Evolutionary conservation across 805 yeast species (phyloP).

Genomic region (Naumovozyma castellii): DNA sequence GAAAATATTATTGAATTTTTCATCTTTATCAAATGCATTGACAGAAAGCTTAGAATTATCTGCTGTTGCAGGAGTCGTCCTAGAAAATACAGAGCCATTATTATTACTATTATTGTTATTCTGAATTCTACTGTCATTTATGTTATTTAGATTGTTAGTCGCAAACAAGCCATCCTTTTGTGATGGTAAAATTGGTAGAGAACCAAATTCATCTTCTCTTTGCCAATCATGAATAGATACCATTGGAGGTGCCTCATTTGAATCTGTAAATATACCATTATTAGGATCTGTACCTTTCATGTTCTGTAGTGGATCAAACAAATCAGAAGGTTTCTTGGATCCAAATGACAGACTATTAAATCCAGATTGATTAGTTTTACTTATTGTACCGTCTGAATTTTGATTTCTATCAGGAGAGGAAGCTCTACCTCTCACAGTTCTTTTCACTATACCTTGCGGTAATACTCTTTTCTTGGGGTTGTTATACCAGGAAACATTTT

Average conservation of each 20-base stretch:
- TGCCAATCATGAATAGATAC: constrained; percentile 34
- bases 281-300: too few species aligned
- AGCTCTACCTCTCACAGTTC: constrained; percentile 23
- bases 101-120: too few species aligned
- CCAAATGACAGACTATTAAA: constrained; percentile 34
- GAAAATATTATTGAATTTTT: too few species aligned
- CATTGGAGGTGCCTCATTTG: constrained; percentile 36
- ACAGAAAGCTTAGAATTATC: constrained; percentile 1
- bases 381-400: neutral
- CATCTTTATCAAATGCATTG: constrained; percentile 16
- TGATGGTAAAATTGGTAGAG: constrained; percentile 5
- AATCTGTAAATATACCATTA: constrained; percentile 28
- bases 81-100: constrained; percentile 3
- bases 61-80: neutral
- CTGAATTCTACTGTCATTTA: constrained; percentile 3
- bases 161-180: neutral
- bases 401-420: neutral
- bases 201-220: constrained; percentile 30
- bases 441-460: constrained; percentile 40
- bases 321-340: constrained; percentile 22
- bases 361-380: constrained; percentile 17
- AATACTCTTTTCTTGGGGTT: constrained; percentile 38
- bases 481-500: constrained; percentile 32
- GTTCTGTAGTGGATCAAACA: constrained; percentile 1
- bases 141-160: neutral